Base-by-base conservation (phyloP, 2,329 filamentous ascomycete genomes). In the Xylaria sp. region DNA sequence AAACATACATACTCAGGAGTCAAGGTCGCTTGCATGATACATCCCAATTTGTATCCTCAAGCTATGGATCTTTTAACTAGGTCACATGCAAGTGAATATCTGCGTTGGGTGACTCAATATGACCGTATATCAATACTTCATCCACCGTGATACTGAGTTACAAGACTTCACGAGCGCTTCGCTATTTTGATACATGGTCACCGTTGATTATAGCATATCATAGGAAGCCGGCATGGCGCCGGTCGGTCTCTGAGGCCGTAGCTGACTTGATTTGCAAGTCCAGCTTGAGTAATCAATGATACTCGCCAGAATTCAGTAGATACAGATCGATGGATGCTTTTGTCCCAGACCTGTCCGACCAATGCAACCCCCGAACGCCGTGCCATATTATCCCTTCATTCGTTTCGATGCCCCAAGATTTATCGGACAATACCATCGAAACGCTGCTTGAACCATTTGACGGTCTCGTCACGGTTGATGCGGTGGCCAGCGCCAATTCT, bases 391-490 rank as follows among this genome's bases (percentile, higher is more conserved):
- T 72, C 55, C 71, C 65, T 50, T 66, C 66, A 57, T 71, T 71
- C 64, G 27, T 61, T 71, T 65, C 65, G 54, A 63, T 67, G 55
- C 61, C 54, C 27, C 39, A 74, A 71, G 67, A 79, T 90, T 93
- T 97, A 98, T 88, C 96, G 91, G 86, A 99, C 93, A 82, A 98
- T 98, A 82, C 95, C 96, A 83, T 98, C 94, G 90, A 97, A 97
- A 85, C 94, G 90, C 79, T 81, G 79, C 86, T 89, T 89, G 86
- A 89, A 99, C 96, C 96, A 99, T 88, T 94, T 97, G 86, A 98
- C 86, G 80, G 94, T 97, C 90, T 99, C 96, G 73, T 89, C 85
- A 81, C 94, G 92, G 90, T 89, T 93, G 90, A 99, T 97, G 81
- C 90, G 89, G 92, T 99, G 96, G 84, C 84, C 87, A 80, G 92